Evolutionary conservation across 805 yeast genomes (phyloP).

Genomic region (Candida succiphila): DNA sequence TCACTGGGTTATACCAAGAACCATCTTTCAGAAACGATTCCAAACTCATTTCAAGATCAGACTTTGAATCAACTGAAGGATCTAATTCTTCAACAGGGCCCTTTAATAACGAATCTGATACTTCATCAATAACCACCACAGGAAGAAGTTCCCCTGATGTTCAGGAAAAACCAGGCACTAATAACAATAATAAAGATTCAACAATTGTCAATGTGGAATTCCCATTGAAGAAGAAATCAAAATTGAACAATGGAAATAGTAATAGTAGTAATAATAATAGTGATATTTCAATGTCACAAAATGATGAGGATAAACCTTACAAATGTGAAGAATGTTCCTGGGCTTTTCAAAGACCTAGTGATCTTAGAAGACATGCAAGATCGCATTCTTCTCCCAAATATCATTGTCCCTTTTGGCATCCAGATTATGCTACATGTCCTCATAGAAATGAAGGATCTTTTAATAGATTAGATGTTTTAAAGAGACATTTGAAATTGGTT

Average conservation of each 20-base stretch:
- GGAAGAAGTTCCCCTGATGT: too few species aligned
- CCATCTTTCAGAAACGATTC: too few species aligned
- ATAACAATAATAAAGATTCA: neutral
- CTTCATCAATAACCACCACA: too few species aligned
- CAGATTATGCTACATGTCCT: conserved; percentile 49
- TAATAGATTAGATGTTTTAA: conserved; percentile 63
- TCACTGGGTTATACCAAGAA: too few species aligned
- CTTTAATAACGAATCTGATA: too few species aligned
- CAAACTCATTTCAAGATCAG: too few species aligned
- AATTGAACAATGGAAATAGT: neutral
- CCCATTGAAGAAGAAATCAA: too few species aligned
- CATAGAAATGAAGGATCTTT: conserved; percentile 73
- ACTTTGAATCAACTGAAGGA: too few species aligned
- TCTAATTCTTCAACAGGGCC: too few species aligned
- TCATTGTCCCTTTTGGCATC: conserved; percentile 66
- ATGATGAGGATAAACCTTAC: conserved; percentile 23
- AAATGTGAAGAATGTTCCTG: conserved; percentile 45
- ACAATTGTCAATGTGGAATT: too few species aligned
- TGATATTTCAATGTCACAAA: neutral
- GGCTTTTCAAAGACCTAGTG: conserved; percentile 64
- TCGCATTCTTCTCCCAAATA: conserved; percentile 59
- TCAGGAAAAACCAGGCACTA: neutral
- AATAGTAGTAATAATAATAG: neutral
- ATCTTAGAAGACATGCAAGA: conserved; percentile 55
- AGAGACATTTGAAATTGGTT: conserved; percentile 60